Evolutionary conservation across 2,329 filamentous ascomycete species (phyloP), one percentile per base, ranked within the genome.

Genomic region (Rutstroemia sydowiana): DNA sequence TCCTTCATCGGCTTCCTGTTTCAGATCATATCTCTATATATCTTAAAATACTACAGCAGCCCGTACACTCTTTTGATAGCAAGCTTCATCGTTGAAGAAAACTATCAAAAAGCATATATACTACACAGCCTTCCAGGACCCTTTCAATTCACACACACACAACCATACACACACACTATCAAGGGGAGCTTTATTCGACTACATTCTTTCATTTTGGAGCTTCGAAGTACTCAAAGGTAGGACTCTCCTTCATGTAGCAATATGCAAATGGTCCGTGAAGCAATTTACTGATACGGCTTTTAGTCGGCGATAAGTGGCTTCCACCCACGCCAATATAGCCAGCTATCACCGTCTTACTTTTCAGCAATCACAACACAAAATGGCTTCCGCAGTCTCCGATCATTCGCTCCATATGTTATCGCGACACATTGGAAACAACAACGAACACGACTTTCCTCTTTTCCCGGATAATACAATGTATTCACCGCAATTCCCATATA

Each of bases 381-480:
- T 73, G 89, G 10, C 88, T 84, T 1, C 73, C 77, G 37, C 37
- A 20, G 7, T 86, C 84, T 31, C 86, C 88, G 0, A 97, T 95
- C 69, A 81, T 95, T 57, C 87, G 84, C 61, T 95, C 96, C 50
- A 93, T 91, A 10, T 98, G 93, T 72, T 98, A 13, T 53, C 58
- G 90, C 73, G 95, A 88, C 60, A 62, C 55, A 62, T 69, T 59
- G 50, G 51, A 45, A 55, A 53, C 54, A 58, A 63, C 13, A 58
- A 56, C 52, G 61, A 63, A 20, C 57, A 57, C 46, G 71, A 75
- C 56, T 73, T 70, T 64, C 64, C 59, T 41, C 71, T 73, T 53
- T 77, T 76, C 63, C 70, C 74, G 44, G 72, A 77, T 39, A 68
- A 72, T 13, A 66, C 70, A 11, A 68, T 71, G 60, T 71, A 68